These are phyloP conservation scores for Globisporangium paroecandrum DNA, from an alignment of 352 stramenopile genomes.

Conservation along the genomic window DNA sequence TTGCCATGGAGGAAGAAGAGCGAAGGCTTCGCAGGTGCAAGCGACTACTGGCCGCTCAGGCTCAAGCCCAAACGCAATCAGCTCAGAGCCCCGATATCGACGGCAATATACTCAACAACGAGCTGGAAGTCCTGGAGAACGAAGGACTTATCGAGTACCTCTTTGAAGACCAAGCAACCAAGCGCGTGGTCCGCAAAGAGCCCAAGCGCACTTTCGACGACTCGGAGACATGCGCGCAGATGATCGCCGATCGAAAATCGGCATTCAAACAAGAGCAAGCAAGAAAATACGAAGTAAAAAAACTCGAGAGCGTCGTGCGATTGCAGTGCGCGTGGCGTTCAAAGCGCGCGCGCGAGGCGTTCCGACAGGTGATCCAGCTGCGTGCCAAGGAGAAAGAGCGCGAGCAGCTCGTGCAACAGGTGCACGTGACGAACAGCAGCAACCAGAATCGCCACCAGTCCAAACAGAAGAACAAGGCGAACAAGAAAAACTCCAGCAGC, in stretches of 20 bases:
- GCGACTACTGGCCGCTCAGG: background rate
- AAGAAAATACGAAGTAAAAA: constrained; percentile 38
- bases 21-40: constrained; percentile 15
- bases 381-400: constrained; percentile 64
- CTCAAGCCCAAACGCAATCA: background rate
- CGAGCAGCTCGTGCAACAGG: constrained; percentile 30
- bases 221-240: constrained; percentile 19
- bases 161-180: constrained; percentile 56
- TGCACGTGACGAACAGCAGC: constrained; percentile 13
- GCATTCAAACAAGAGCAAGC: constrained; percentile 32
- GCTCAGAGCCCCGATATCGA: background rate
- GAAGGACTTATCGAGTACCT: constrained; percentile 34
- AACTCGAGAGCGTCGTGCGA: constrained; percentile 49
- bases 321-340: constrained; percentile 77
- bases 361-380: constrained; percentile 53
- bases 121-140: constrained; percentile 5
- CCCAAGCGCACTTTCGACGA: constrained; percentile 30
- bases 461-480: background rate
- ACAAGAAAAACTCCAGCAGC: background rate
- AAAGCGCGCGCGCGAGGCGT: constrained; percentile 56
- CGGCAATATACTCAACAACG: background rate
- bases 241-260: constrained; percentile 43
- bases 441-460: background rate
- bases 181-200: constrained; percentile 33
- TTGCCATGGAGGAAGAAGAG: constrained; percentile 26